Percentiles rank a stretch among this genome's conserved stretches.
Evolutionary conservation across 805 yeast species (phyloP).

Genomic region (Candida ovalis): DNA sequence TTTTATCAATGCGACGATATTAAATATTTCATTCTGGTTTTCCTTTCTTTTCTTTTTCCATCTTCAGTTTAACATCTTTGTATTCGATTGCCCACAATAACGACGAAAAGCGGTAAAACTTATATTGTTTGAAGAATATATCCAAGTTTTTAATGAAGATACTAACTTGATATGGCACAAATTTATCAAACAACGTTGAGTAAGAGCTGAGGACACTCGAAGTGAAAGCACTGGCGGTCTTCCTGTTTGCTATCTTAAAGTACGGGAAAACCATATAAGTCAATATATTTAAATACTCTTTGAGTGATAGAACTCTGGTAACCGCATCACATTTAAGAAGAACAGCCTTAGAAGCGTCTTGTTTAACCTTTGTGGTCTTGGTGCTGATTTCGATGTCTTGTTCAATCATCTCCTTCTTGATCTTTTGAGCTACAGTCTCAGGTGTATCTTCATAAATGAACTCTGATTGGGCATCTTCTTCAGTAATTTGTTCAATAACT

Average conservation of each 20-base stretch:
- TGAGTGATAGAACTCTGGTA: conserved; percentile 8
- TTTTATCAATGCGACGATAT: too few relatives aligned
- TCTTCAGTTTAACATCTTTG: conserved; percentile 5
- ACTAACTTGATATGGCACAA: conserved; percentile 19
- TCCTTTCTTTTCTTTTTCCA: not conserved
- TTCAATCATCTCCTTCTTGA: too few relatives aligned
- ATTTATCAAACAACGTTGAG: conserved; percentile 14
- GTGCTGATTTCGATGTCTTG: too few relatives aligned
- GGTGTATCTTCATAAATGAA: too few relatives aligned
- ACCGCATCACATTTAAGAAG: conserved; percentile 8
- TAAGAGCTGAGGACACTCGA: conserved; percentile 4
- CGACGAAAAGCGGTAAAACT: conserved; percentile 19
- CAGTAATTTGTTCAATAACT: too few relatives aligned
- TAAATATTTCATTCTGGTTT: not conserved
- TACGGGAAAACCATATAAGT: conserved; percentile 17
- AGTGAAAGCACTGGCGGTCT: not conserved
- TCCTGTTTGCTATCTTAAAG: conserved; percentile 3
- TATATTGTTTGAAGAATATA: conserved; percentile 20
- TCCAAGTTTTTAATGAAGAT: conserved; percentile 16
- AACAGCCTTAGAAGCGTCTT: not conserved
- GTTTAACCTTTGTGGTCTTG: too few relatives aligned
- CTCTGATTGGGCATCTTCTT: too few relatives aligned
- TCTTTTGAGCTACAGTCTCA: too few relatives aligned
- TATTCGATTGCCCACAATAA: conserved; percentile 24
- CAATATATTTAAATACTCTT: conserved; percentile 15